These are phyloP conservation scores for Botryotinia narcissicola DNA, from an alignment of 2,329 filamentous ascomycete genomes.

Conservation along the genomic window DNA sequence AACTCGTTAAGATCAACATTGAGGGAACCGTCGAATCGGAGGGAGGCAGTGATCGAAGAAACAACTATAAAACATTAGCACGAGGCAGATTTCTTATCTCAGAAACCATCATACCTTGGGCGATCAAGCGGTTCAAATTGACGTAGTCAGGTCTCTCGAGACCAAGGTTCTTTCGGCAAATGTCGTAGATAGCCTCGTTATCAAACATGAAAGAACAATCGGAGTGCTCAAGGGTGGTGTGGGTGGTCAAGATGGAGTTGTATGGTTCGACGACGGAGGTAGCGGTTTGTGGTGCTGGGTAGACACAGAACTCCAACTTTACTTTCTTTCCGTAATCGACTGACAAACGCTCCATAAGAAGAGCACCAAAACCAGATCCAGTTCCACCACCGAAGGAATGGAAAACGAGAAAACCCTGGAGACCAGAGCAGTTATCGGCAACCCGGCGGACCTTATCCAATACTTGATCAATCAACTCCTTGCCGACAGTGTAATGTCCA, in stretches of 20 bases:
- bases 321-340: constrained; percentile 67
- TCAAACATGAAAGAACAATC: constrained; percentile 69
- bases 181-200: constrained; percentile 67
- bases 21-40: constrained; percentile 64
- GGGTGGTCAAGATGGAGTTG: constrained; percentile 58
- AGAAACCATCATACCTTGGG: constrained; percentile 65
- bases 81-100: not conserved
- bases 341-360: constrained; percentile 62
- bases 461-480: constrained; percentile 62
- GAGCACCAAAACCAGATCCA: constrained; percentile 63
- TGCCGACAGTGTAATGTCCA: constrained; percentile 67
- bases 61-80: constrained; percentile 66
- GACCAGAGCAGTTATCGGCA: constrained; percentile 63
- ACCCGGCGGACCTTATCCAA: constrained; percentile 64
- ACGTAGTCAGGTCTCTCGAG: constrained; percentile 63
- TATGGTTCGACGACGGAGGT: constrained; percentile 67
- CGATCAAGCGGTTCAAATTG: constrained; percentile 64
- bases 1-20: constrained; percentile 69
- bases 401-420: constrained; percentile 67
- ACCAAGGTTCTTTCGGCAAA: constrained; percentile 62
- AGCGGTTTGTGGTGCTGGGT: constrained; percentile 61
- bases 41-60: constrained; percentile 62
- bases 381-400: constrained; percentile 68
- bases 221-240: constrained; percentile 62
- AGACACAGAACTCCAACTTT: constrained; percentile 66